Percentiles rank a stretch among this genome's conserved stretches.
Conservation (phyloP, 2,329 filamentous ascomycete genomes). For the Pseudopyricularia cyperi region DNA sequence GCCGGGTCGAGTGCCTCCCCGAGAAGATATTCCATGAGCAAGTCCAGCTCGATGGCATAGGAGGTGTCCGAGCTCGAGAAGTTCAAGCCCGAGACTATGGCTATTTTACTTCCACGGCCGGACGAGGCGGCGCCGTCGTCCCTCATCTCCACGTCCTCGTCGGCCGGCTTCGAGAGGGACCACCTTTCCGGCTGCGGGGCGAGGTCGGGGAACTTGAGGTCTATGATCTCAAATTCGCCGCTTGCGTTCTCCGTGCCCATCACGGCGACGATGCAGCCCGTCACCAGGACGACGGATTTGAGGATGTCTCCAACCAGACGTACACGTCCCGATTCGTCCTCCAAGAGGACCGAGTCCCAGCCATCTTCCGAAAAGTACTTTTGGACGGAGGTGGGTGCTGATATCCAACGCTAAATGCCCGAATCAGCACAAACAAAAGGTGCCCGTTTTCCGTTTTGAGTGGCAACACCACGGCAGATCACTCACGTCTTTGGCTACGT, state of each 20-base stretch:
- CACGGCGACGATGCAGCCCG: slow-evolving; percentile 86
- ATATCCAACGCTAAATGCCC: slow-evolving; percentile 65
- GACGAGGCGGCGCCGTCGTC: slow-evolving; percentile 18
- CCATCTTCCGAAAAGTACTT: slow-evolving; percentile 59
- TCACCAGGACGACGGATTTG: slow-evolving; percentile 61
- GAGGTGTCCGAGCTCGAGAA: slow-evolving; percentile 64
- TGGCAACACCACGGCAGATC: background rate
- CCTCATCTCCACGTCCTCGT: slow-evolving; percentile 43
- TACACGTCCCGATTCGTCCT: slow-evolving; percentile 89
- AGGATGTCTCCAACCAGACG: slow-evolving; percentile 62
- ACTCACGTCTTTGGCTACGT: slow-evolving; percentile 80
- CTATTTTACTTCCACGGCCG: slow-evolving; percentile 46
- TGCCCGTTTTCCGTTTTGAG: background rate
- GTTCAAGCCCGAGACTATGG: slow-evolving; percentile 76
- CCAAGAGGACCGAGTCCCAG: slow-evolving; percentile 65
- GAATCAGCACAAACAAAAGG: background rate
- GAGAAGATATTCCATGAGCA: slow-evolving; percentile 77
- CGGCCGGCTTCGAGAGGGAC: slow-evolving; percentile 44
- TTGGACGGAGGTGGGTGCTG: slow-evolving; percentile 60
- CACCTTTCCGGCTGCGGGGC: slow-evolving; percentile 71
- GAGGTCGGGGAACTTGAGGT: slow-evolving; percentile 78
- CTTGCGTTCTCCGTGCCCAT: slow-evolving; percentile 87
- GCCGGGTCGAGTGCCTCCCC: slow-evolving; percentile 59
- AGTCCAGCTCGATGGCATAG: slow-evolving; percentile 60
- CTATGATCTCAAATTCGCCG: slow-evolving; percentile 86